Percentiles rank a stretch among this genome's conserved stretches.
phyloP scores from a whole-genome alignment of 148 eudicot species.

The Cornus controversa region DNA sequence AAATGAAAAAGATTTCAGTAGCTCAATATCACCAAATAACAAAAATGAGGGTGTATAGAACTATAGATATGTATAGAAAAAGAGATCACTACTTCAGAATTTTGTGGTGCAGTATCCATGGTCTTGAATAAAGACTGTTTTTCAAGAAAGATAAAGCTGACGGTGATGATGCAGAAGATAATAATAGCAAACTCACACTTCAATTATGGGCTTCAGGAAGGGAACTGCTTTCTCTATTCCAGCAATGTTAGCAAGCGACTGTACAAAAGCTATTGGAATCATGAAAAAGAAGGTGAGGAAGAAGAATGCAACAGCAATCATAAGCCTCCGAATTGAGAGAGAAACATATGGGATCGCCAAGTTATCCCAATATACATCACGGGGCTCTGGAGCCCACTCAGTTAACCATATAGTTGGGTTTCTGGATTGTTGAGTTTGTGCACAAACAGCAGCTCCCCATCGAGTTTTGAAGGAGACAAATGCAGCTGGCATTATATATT shows the following conservation, averaged over 20 bases:
- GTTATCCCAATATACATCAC: conserved; percentile 69
- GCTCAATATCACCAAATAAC: background rate
- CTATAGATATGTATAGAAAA: no score
- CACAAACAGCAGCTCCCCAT: conserved; percentile 65
- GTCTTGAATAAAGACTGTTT: background rate
- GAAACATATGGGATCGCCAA: conserved; percentile 60
- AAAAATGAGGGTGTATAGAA: no score
- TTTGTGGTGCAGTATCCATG: background rate
- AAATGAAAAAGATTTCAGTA: background rate
- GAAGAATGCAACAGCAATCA: conserved; percentile 60
- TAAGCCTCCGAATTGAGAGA: conserved; percentile 53
- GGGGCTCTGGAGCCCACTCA: conserved; percentile 73
- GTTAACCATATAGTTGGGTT: conserved; percentile 62
- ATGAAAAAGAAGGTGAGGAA: conserved; percentile 72
- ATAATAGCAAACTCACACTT: conserved; percentile 42
- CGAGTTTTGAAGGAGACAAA: conserved; percentile 63
- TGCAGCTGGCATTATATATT: conserved; percentile 46
- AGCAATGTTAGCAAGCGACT: conserved; percentile 64
- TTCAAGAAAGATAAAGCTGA: background rate
- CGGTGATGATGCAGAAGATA: background rate
- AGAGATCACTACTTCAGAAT: no score
- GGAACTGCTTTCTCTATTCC: conserved; percentile 60
- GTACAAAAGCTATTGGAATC: conserved; percentile 68
- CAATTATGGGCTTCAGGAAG: conserved; percentile 56
- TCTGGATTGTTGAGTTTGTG: conserved; percentile 62